A percentile compares a stretch with the other conserved stretches of the same genome.
These are phyloP conservation scores for Syncephalis fuscata DNA, from an alignment of 371 early-diverging fungal species.

Conservation along the genomic window DNA sequence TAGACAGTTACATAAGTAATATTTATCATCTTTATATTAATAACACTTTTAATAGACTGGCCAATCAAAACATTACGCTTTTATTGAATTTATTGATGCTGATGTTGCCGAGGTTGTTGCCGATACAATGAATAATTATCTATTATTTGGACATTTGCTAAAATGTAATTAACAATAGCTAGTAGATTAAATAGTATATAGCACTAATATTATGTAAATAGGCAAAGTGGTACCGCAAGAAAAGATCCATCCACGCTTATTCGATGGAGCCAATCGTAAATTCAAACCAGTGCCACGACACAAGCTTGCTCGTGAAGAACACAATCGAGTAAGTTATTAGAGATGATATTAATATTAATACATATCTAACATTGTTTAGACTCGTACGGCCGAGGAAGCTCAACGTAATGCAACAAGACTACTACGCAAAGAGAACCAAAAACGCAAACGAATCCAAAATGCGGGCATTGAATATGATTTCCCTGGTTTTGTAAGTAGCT, in stretches of 20 bases:
- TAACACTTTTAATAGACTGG: slow-evolving; percentile 36
- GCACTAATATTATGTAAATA: background rate
- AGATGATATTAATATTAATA: too few species aligned
- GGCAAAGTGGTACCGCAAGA: slow-evolving; percentile 33
- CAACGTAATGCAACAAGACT: slow-evolving; percentile 20
- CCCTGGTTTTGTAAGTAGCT: slow-evolving; percentile 25
- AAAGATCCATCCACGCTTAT: slow-evolving; percentile 52
- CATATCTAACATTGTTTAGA: too few species aligned
- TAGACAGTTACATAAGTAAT: background rate
- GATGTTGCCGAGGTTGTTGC: slow-evolving; percentile 83
- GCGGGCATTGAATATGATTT: slow-evolving; percentile 72
- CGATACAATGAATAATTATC: slow-evolving; percentile 92
- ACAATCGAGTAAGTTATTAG: slow-evolving; percentile 16
- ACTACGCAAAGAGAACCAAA: slow-evolving; percentile 26
- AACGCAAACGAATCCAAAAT: slow-evolving; percentile 31
- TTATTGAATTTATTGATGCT: slow-evolving; percentile 64
- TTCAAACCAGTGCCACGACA: slow-evolving; percentile 36
- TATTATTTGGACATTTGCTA: slow-evolving; percentile 63
- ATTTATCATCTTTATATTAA: background rate
- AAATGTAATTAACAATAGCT: slow-evolving; percentile 33
- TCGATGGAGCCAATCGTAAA: slow-evolving; percentile 36
- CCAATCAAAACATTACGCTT: slow-evolving; percentile 76
- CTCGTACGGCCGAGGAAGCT: slow-evolving; percentile 25
- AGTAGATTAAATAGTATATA: slow-evolving; percentile 1
- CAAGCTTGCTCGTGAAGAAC: slow-evolving; percentile 27